phyloP scores from a whole-genome alignment of 2,329 filamentous ascomycete species.

The Neobulgaria alba region DNA sequence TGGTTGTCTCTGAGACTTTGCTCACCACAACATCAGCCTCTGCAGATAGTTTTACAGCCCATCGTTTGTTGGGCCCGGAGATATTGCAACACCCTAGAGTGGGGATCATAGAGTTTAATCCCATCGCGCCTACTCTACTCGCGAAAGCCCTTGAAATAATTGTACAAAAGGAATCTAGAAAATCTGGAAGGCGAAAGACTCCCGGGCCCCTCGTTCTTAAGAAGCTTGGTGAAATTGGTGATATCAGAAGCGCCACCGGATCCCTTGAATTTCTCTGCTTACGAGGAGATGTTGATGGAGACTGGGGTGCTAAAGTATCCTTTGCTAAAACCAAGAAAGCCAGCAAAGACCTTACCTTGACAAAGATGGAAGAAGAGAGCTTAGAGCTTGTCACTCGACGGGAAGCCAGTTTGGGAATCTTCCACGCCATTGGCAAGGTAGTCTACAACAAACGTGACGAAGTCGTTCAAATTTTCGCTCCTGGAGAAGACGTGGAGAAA shows the following conservation, averaged over 20 bases:
- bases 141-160: constrained; percentile 75
- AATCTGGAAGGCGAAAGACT: constrained; percentile 65
- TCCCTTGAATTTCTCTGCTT: constrained; percentile 88
- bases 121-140: constrained; percentile 78
- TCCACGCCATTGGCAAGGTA: constrained; percentile 92
- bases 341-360: constrained; percentile 52
- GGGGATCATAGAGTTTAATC: constrained; percentile 82
- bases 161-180: constrained; percentile 75
- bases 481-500: constrained; percentile 39
- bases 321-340: constrained; percentile 58
- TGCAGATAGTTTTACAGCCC: constrained; percentile 86
- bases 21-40: constrained; percentile 77
- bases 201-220: constrained; percentile 74
- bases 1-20: constrained; percentile 87
- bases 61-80: constrained; percentile 79
- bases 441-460: constrained; percentile 89
- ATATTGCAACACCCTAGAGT: constrained; percentile 75
- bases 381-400: constrained; percentile 75
- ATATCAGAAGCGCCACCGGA: constrained; percentile 86
- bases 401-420: constrained; percentile 85
- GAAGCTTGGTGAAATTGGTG: constrained; percentile 74
- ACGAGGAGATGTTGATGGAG: constrained; percentile 63
- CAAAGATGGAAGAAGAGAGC: constrained; percentile 69
- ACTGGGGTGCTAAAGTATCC: constrained; percentile 66
- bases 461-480: constrained; percentile 30